These are phyloP conservation scores for Paulownia fortunei DNA, from an alignment of 257 asterid genomes.

Conservation along the genomic window DNA sequence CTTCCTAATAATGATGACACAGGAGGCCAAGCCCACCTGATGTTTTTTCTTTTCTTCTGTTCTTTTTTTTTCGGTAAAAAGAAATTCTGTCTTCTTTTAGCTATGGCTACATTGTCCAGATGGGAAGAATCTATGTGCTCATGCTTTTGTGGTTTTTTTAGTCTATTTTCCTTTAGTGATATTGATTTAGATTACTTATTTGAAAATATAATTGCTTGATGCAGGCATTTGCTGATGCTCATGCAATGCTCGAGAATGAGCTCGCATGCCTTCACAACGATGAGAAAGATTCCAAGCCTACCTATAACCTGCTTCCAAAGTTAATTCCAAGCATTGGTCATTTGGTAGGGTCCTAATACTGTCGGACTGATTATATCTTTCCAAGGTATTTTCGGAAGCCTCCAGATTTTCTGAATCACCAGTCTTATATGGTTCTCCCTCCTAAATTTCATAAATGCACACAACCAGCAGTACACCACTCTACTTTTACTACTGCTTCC, in stretches of 20 bases:
- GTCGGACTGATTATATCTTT: conserved; percentile 19
- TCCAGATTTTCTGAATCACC: conserved; percentile 14
- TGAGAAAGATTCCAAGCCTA: conserved; percentile 53
- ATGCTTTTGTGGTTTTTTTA: background rate
- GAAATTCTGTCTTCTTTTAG: background rate
- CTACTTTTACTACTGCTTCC: background rate
- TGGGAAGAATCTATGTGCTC: background rate
- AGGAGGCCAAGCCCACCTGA: no score
- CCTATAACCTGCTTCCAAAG: conserved; percentile 77
- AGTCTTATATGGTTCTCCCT: background rate
- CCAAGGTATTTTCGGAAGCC: conserved; percentile 40
- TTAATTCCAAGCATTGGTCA: conserved; percentile 84
- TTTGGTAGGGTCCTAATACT: conserved; percentile 57
- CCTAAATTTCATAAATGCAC: background rate
- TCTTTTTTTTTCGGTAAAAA: background rate
- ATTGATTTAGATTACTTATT: background rate
- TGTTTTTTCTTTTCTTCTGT: no score
- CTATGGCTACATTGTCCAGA: background rate
- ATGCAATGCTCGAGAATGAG: conserved; percentile 83
- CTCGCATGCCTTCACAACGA: conserved; percentile 51
- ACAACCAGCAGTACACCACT: background rate
- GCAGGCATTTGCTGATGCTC: conserved; percentile 99
- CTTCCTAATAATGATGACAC: background rate
- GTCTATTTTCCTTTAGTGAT: conserved; percentile 12
- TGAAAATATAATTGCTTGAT: conserved; percentile 22